phyloP scores from a whole-genome alignment of 768 basidiomycete genomes.

The Kockovaella imperatae region DNA sequence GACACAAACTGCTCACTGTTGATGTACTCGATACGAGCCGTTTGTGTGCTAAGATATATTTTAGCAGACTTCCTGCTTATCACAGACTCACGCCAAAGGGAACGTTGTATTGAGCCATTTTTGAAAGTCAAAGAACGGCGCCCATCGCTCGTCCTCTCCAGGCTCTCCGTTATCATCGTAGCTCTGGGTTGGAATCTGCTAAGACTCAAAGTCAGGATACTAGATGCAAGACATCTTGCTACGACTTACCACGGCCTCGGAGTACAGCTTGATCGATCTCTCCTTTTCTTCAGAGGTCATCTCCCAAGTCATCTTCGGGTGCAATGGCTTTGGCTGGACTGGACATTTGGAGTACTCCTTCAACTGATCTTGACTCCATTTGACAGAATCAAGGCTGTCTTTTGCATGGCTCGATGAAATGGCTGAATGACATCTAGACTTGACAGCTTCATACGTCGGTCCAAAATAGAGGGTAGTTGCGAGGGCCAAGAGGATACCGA shows the following conservation, averaged over 20 bases:
- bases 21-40: constrained; percentile 36
- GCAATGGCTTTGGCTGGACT: constrained; percentile 28
- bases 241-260: constrained; percentile 32
- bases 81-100: constrained; percentile 30
- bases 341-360: constrained; percentile 22
- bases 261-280: constrained; percentile 14
- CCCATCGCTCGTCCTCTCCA: constrained; percentile 42
- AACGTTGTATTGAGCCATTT: constrained; percentile 36
- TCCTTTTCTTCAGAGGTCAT: constrained; percentile 28
- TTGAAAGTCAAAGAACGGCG: constrained; percentile 42
- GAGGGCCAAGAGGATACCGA: no score
- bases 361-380: no score
- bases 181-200: constrained; percentile 40
- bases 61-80: neutral
- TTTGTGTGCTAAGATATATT: constrained; percentile 14
- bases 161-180: constrained; percentile 43
- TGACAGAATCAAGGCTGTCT: no score
- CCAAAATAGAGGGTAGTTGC: no score
- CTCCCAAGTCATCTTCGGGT: constrained; percentile 25
- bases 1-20: no score
- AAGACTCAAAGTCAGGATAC: neutral
- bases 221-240: neutral
- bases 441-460: no score
- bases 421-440: no score
- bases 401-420: no score